A percentile compares a stretch with the other conserved stretches of the same genome.
phyloP scores from a whole-genome alignment of 2,329 filamentous ascomycete species.

The Ophiocordyceps unilateralis region DNA sequence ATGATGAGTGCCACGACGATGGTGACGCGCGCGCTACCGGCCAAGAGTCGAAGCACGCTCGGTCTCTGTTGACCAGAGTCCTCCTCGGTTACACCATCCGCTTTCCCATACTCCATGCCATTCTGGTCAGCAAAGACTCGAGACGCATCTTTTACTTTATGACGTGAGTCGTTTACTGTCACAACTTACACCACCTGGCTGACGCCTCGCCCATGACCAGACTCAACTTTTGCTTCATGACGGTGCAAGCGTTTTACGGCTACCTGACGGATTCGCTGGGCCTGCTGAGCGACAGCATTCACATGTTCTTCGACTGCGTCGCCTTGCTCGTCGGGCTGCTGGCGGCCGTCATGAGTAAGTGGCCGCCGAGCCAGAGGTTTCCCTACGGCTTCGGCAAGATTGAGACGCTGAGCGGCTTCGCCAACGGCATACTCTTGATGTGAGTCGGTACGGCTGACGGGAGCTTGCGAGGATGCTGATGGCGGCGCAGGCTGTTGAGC shows the following conservation, averaged over 20 bases:
- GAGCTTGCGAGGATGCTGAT: conserved; percentile 2
- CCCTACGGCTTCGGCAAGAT: conserved; percentile 96
- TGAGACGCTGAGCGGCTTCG: conserved; percentile 89
- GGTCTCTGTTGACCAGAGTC: conserved; percentile 54
- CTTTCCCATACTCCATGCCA: conserved; percentile 68
- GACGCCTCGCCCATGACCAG: conserved; percentile 27
- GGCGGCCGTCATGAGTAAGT: conserved; percentile 89
- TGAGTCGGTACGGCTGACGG: conserved; percentile 21
- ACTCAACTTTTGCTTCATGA: conserved; percentile 89
- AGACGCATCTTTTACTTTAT: conserved; percentile 96
- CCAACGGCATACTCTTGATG: conserved; percentile 90
- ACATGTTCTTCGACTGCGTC: conserved; percentile 98
- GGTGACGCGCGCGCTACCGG: conserved; percentile 8
- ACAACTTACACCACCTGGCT: neutral
- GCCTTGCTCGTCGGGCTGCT: conserved; percentile 79
- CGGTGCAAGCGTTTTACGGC: conserved; percentile 85
- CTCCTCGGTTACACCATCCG: conserved; percentile 52
- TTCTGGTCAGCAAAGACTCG: conserved; percentile 82
- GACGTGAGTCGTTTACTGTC: conserved; percentile 36
- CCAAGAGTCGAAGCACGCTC: conserved; percentile 8
- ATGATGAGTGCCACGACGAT: conserved; percentile 14
- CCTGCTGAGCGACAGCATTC: conserved; percentile 91
- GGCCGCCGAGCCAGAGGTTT: conserved; percentile 76
- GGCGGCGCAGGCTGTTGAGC: conserved; percentile 57
- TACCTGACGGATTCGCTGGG: conserved; percentile 86